phyloP scores from a whole-genome alignment of 1,284 basidiomycete species.

The Heterobasidion irregulare region DNA sequence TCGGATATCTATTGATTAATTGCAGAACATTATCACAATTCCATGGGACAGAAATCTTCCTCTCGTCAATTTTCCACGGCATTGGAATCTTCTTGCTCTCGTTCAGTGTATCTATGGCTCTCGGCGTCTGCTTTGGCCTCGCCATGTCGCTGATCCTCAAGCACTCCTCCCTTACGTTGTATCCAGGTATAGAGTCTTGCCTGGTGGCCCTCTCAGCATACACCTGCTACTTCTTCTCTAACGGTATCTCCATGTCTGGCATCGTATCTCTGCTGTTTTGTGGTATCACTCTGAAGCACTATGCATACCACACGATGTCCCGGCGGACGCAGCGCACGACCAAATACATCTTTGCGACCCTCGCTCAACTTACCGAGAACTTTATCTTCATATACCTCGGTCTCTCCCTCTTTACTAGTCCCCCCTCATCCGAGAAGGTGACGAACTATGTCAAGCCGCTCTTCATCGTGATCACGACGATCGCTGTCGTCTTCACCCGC shows the following conservation, averaged over 20 bases:
- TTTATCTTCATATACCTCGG: slow-evolving; percentile 99
- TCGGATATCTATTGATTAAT: neutral
- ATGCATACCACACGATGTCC: slow-evolving; percentile 99
- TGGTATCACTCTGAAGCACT: slow-evolving; percentile 98
- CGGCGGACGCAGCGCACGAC: slow-evolving; percentile 88
- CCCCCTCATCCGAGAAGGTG: slow-evolving; percentile 62
- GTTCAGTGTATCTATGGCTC: slow-evolving; percentile 89
- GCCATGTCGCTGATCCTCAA: slow-evolving; percentile 90
- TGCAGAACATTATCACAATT: slow-evolving; percentile 85
- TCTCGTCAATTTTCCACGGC: slow-evolving; percentile 90
- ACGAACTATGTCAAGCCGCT: slow-evolving; percentile 91
- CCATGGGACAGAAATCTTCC: slow-evolving; percentile 82
- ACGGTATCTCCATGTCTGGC: slow-evolving; percentile 89
- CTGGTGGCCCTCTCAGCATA: slow-evolving; percentile 93
- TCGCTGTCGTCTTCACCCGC: slow-evolving; percentile 90
- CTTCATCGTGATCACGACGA: slow-evolving; percentile 86
- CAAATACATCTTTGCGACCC: slow-evolving; percentile 91
- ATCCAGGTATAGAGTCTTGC: slow-evolving; percentile 91
- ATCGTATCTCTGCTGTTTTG: slow-evolving; percentile 98
- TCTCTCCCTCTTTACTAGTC: slow-evolving; percentile 86
- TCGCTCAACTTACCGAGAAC: slow-evolving; percentile 94
- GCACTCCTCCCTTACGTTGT: slow-evolving; percentile 83
- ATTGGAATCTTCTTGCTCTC: slow-evolving; percentile 95
- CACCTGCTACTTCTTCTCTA: slow-evolving; percentile 98
- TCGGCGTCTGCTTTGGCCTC: slow-evolving; percentile 90